phyloP scores from a whole-genome alignment of 441 rosid species.

The Eruca vesicaria region DNA sequence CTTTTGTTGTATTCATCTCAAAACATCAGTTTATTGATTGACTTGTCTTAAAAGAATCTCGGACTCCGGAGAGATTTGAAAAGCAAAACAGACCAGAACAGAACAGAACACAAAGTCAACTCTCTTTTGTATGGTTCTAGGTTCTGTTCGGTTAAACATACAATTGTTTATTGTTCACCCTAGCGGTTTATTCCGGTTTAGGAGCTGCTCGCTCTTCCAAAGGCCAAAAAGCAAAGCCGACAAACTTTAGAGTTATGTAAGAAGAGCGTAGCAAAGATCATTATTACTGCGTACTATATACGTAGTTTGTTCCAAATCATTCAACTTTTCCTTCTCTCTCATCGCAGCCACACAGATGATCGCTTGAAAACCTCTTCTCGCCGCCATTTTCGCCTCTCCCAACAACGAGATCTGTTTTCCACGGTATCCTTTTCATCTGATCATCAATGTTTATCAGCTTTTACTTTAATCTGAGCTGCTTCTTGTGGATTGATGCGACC shows the following conservation, averaged over 20 bases:
- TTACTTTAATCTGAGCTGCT: neutral
- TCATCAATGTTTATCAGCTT: neutral
- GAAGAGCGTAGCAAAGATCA: slow-evolving; percentile 10
- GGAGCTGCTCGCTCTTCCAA: slow-evolving; percentile 1
- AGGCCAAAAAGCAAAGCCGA: neutral
- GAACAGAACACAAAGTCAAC: neutral
- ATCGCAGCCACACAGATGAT: slow-evolving; percentile 20
- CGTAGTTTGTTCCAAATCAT: neutral
- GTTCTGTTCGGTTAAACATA: neutral
- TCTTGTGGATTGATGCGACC: neutral
- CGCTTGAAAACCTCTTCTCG: slow-evolving; percentile 9
- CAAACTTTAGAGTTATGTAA: slow-evolving; percentile 17
- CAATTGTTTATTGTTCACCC: slow-evolving; percentile 4
- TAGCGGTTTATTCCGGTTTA: slow-evolving; percentile 22
- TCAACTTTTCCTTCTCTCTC: neutral
- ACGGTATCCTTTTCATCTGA: slow-evolving; percentile 4
- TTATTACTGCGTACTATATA: slow-evolving; percentile 8
- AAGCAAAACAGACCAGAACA: neutral
- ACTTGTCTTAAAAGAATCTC: too few species aligned
- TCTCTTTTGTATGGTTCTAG: neutral
- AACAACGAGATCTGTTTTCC: slow-evolving; percentile 15
- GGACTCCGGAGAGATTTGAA: too few species aligned
- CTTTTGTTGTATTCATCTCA: slow-evolving; percentile 8
- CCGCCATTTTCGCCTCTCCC: neutral
- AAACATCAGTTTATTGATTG: neutral